Evolutionary conservation across 2,329 filamentous ascomycete species (phyloP).

Genomic region (Talaromyces verruculosus): DNA sequence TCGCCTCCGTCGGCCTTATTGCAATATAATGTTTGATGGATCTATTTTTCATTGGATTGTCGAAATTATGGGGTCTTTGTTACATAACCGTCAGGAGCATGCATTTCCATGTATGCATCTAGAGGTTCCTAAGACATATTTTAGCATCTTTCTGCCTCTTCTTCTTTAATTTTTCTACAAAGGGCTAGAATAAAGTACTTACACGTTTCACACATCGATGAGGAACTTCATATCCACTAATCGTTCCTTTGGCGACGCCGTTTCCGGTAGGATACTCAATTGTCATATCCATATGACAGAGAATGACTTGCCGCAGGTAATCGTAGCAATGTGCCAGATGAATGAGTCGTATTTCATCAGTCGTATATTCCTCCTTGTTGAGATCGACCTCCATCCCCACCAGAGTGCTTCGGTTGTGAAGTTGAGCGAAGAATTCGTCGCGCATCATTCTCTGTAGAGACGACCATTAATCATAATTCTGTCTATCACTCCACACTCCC

Average conservation of each 20-base stretch:
- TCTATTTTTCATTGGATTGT: neutral
- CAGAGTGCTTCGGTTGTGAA: neutral
- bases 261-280: slow-evolving; percentile 6
- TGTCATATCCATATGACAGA: slow-evolving; percentile 8
- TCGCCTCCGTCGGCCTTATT: slow-evolving; percentile 2
- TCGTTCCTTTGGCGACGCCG: neutral
- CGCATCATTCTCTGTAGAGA: slow-evolving; percentile 1
- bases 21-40: slow-evolving; percentile 10
- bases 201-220: neutral
- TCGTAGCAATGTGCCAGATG: neutral
- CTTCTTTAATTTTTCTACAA: slow-evolving; percentile 4
- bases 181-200: slow-evolving; percentile 1
- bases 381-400: neutral
- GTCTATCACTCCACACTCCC: neutral
- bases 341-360: neutral
- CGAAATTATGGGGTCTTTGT: slow-evolving; percentile 4
- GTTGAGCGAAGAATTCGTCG: neutral
- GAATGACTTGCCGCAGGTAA: neutral
- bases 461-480: neutral
- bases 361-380: slow-evolving; percentile 1
- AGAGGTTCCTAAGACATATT: slow-evolving; percentile 3
- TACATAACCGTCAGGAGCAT: slow-evolving; percentile 8
- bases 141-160: slow-evolving; percentile 9
- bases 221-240: neutral
- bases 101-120: slow-evolving; percentile 7